phyloP scores from a whole-genome alignment of 306 rosid species.

The Astragalus glycyphyllos region DNA sequence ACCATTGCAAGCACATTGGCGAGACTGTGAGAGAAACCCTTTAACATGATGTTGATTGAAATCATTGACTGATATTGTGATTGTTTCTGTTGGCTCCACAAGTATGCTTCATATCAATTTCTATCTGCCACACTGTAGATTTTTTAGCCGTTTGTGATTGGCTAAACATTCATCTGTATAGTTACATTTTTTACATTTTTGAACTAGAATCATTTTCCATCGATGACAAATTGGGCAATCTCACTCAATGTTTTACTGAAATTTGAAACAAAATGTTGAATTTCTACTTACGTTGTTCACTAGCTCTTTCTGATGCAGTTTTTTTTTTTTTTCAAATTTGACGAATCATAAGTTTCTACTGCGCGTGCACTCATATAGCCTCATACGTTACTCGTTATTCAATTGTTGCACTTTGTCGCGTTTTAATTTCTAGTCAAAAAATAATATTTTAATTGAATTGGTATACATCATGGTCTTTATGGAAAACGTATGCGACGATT shows the following conservation, averaged over 20 bases:
- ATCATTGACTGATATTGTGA: conserved; percentile 31
- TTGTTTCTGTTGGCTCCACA: conserved; percentile 41
- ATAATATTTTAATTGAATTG: no score
- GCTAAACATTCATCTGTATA: conserved; percentile 10
- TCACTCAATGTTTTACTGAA: conserved; percentile 10
- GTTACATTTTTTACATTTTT: background rate
- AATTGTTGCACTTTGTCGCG: background rate
- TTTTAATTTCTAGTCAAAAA: background rate
- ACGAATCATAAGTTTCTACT: background rate
- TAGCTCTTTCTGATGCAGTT: background rate
- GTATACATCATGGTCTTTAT: background rate
- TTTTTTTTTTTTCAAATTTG: no score
- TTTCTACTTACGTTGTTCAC: background rate
- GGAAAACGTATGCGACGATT: background rate
- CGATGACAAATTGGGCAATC: conserved; percentile 26
- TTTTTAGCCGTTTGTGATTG: conserved; percentile 3
- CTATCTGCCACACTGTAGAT: conserved; percentile 26
- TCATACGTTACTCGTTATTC: background rate
- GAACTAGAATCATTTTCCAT: conserved; percentile 6
- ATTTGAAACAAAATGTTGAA: conserved; percentile 12
- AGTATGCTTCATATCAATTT: conserved; percentile 32
- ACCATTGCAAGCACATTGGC: conserved; percentile 33
- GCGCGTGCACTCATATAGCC: background rate
- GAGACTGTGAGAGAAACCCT: conserved; percentile 32
- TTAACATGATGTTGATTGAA: conserved; percentile 33